Conservation (phyloP, 192 early-diverging fungal species). For the Coemansia sp. region DNA sequence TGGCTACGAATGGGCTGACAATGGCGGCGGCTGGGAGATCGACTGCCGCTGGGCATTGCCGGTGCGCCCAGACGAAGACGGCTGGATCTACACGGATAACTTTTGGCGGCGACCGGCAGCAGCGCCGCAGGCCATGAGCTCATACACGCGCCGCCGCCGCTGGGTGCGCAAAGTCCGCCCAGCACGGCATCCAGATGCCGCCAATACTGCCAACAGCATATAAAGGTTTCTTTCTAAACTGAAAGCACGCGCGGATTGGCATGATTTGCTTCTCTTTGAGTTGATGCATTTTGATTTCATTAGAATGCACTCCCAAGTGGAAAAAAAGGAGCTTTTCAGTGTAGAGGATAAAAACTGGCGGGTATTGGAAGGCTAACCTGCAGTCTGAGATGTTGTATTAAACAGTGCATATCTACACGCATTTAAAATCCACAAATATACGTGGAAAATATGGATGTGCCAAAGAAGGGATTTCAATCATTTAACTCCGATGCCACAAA, state of each 20-base stretch:
- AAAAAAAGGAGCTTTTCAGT: too few relatives aligned
- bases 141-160: slow-evolving; percentile 62
- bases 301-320: too few relatives aligned
- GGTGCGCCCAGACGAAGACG: slow-evolving; percentile 53
- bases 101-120: slow-evolving; percentile 58
- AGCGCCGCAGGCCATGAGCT: slow-evolving; percentile 43
- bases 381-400: too few relatives aligned
- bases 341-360: too few relatives aligned
- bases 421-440: neutral
- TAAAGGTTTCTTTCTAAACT: slow-evolving; percentile 1
- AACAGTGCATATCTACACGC: too few relatives aligned
- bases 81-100: slow-evolving; percentile 72
- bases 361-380: too few relatives aligned
- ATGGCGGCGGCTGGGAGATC: slow-evolving; percentile 57
- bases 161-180: slow-evolving; percentile 60
- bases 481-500: too few relatives aligned
- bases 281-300: too few relatives aligned
- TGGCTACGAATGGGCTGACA: slow-evolving; percentile 58
- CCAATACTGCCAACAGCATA: neutral
- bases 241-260: too few relatives aligned
- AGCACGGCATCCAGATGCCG: slow-evolving; percentile 1
- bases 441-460: neutral
- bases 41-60: slow-evolving; percentile 54
- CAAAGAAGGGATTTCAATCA: too few relatives aligned
- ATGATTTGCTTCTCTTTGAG: too few relatives aligned